Conservation (phyloP, 2,329 filamentous ascomycete species). For the Sodiomyces alkalinus region DNA sequence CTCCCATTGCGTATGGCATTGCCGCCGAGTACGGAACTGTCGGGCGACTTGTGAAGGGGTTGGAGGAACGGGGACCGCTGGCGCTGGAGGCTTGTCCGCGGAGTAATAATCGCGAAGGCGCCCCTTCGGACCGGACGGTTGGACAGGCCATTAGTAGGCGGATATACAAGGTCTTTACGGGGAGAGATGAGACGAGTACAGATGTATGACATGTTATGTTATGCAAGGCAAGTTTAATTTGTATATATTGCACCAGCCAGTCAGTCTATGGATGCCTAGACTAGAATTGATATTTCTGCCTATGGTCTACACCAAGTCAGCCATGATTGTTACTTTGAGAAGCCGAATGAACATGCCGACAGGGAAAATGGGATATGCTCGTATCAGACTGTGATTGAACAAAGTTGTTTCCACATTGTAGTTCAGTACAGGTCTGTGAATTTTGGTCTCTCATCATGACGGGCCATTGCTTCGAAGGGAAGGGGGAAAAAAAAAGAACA, state of each 20-base stretch:
- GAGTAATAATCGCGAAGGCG: conserved; percentile 41
- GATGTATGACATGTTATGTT: conserved; percentile 37
- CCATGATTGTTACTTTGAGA: too few species aligned
- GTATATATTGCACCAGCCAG: too few species aligned
- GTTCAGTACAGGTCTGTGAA: conserved; percentile 82
- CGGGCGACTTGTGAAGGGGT: conserved; percentile 38
- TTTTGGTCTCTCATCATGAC: conserved; percentile 54
- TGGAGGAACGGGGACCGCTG: conserved; percentile 42
- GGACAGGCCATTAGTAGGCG: conserved; percentile 44
- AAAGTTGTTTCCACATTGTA: conserved; percentile 52
- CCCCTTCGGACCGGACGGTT: conserved; percentile 35
- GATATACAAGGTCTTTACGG: conserved; percentile 44
- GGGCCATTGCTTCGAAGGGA: too few species aligned
- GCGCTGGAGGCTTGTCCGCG: conserved; percentile 47
- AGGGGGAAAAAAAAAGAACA: conserved; percentile 4
- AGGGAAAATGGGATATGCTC: background rate
- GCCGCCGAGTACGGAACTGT: conserved; percentile 44
- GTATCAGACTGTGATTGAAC: conserved; percentile 64
- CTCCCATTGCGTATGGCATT: conserved; percentile 57
- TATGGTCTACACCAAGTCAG: too few species aligned
- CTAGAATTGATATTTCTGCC: too few species aligned
- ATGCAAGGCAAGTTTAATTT: too few species aligned
- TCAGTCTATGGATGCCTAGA: too few species aligned
- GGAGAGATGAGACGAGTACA: conserved; percentile 36
- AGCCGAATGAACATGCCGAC: too few species aligned